phyloP scores from a whole-genome alignment of 116 monocot species.

The Dioscorea cayenensis region DNA sequence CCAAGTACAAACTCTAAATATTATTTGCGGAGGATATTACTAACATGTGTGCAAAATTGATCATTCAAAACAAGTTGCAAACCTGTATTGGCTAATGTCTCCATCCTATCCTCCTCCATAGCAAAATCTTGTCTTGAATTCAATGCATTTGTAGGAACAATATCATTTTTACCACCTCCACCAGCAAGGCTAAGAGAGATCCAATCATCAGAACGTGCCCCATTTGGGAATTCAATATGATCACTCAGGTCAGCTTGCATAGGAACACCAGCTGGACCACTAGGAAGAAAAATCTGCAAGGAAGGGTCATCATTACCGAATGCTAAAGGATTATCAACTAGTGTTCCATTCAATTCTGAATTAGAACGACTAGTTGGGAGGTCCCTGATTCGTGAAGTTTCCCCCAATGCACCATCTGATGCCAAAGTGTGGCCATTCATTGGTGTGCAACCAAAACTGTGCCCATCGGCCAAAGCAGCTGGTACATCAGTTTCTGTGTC shows the following conservation, averaged over 20 bases:
- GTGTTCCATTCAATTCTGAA: constrained; percentile 41
- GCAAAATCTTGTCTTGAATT: background rate
- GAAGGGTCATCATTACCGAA: constrained; percentile 64
- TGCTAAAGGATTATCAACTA: constrained; percentile 65
- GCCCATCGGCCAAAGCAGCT: constrained; percentile 30
- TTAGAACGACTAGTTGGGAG: constrained; percentile 21
- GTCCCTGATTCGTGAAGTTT: constrained; percentile 24
- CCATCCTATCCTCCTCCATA: background rate
- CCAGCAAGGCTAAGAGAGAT: background rate
- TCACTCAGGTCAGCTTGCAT: constrained; percentile 29
- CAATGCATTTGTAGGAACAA: background rate
- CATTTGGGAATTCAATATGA: constrained; percentile 28
- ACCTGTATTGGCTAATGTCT: background rate
- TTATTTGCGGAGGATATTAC: background rate
- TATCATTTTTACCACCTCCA: background rate
- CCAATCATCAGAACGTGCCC: background rate
- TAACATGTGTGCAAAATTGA: background rate
- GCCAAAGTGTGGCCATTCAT: constrained; percentile 32
- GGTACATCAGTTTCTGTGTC: constrained; percentile 36
- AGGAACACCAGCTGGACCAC: constrained; percentile 26
- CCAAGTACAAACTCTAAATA: background rate
- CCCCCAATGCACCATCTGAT: constrained; percentile 24
- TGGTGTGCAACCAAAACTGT: constrained; percentile 6
- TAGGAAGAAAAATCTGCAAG: constrained; percentile 83
- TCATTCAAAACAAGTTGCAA: background rate